Conservation (phyloP, 1,284 basidiomycete genomes). For the Heliocybe sulcata region DNA sequence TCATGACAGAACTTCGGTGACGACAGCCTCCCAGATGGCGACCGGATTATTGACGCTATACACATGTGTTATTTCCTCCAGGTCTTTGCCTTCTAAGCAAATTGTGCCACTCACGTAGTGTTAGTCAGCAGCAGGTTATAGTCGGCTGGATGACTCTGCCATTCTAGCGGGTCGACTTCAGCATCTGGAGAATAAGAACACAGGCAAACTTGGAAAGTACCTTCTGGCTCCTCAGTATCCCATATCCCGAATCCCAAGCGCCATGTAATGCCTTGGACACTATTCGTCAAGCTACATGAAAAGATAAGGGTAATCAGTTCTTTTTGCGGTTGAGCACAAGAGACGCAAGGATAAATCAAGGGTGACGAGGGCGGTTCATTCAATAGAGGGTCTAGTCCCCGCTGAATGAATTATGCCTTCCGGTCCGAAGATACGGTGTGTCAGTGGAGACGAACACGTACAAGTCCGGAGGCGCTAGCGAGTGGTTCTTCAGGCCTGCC, state of each 20-base stretch:
- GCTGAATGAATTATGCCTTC: neutral
- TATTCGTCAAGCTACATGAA: slow-evolving; percentile 36
- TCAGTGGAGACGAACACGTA: slow-evolving; percentile 9
- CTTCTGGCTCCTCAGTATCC: slow-evolving; percentile 44
- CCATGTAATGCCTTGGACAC: slow-evolving; percentile 55
- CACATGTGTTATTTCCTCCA: slow-evolving; percentile 1
- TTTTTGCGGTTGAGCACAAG: neutral
- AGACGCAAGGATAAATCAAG: neutral
- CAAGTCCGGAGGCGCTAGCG: slow-evolving; percentile 57
- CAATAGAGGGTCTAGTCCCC: neutral
- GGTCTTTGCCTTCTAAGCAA: neutral
- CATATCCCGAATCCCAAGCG: slow-evolving; percentile 51
- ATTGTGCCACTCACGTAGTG: slow-evolving; percentile 31
- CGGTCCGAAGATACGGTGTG: neutral
- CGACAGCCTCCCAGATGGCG: slow-evolving; percentile 40
- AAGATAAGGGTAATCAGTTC: slow-evolving; percentile 1
- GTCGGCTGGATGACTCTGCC: slow-evolving; percentile 50
- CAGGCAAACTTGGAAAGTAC: slow-evolving; percentile 19
- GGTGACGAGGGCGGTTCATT: neutral
- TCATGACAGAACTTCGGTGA: neutral
- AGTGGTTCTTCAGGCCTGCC: slow-evolving; percentile 43
- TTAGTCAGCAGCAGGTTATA: slow-evolving; percentile 41
- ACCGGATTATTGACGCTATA: slow-evolving; percentile 37
- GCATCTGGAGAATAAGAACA: slow-evolving; percentile 2
- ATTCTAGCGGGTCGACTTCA: slow-evolving; percentile 30